Percentiles rank a stretch among this genome's conserved stretches.
Conservation (phyloP, 192 early-diverging fungal species). For the Backusella westeae region DNA sequence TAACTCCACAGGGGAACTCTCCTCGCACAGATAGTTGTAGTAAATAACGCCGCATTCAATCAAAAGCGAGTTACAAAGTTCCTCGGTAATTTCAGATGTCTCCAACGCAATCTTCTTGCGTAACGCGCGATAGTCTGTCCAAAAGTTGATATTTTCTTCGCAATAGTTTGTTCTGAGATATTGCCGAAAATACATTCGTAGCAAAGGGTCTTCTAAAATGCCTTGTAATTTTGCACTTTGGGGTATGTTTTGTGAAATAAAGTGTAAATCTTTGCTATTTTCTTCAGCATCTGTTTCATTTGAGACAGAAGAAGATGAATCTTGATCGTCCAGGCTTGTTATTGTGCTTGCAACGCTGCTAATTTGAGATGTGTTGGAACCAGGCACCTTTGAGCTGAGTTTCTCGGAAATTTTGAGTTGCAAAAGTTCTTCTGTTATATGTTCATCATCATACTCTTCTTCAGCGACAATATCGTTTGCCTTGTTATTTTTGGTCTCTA, state of each 20-base stretch:
- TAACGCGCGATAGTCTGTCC: slow-evolving; percentile 46
- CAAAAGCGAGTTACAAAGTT: slow-evolving; percentile 32
- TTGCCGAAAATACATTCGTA: slow-evolving; percentile 55
- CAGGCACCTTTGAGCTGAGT: neutral
- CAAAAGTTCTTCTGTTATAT: neutral
- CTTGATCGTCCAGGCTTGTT: neutral
- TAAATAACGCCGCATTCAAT: slow-evolving; percentile 46
- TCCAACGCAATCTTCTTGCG: slow-evolving; percentile 33
- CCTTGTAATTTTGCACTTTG: slow-evolving; percentile 46
- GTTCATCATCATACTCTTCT: neutral
- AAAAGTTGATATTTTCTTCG: slow-evolving; percentile 70
- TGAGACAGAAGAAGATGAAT: neutral
- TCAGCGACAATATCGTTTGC: neutral
- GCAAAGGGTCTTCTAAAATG: slow-evolving; percentile 50
- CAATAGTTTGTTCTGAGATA: slow-evolving; percentile 64
- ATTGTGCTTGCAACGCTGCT: neutral
- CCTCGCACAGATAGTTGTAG: slow-evolving; percentile 43
- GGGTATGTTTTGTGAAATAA: neutral
- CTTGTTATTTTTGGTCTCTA: neutral
- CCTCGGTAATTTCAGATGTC: slow-evolving; percentile 14
- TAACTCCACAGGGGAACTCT: slow-evolving; percentile 39
- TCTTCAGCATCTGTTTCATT: neutral
- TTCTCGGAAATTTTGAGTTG: neutral
- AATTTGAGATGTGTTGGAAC: neutral
- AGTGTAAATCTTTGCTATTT: neutral